Evolutionary conservation across 768 basidiomycete species (phyloP), one percentile per base, ranked within the genome.

Genomic region (Lactarius hatsudake): DNA sequence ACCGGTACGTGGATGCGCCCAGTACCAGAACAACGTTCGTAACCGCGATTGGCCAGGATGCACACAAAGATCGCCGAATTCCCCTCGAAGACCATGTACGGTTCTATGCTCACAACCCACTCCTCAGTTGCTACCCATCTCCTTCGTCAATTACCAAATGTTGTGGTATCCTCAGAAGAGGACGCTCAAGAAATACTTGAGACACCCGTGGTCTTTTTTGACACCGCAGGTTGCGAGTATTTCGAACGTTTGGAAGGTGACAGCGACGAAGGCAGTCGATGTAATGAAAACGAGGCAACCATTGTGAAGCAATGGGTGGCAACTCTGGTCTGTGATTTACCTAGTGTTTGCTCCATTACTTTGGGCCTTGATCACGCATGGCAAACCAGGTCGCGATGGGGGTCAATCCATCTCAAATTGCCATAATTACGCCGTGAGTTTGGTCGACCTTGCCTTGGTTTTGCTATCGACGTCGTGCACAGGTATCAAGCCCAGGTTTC

Each of bases 401-500:
- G 5, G 75, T 96, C 2, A 74, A 80, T 7, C 83, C 91, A 0
- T 78, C 79, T 1, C 90, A 95, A 72, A 93, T 98, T 60, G 93
- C 91, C 6, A 81, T 98, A 62, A 89, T 98, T 69, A 92, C 94
- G 1, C 95, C 95, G 82, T 94, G 74, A 23, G 86, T 73, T 30
- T 7, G 26, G 32, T 6, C 18, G 15, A 61, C 61, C 6, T 61
- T 36, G 4, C 1, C 28, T 54, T n/a, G 51, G 32, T 20, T 48
- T 3, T 34, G 30, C 54, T 26, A 8, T 45, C 43, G 57, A 56
- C 36, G 26, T 8, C 26, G n/a, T 55, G 23, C 36, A 61, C 32
- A 92, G 91, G 59, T 96, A 99, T 77, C 94, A 97, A 80, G 93
- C 95, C 0, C 97, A 99, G 76, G 96, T 98, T 4, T 86, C 90